phyloP scores from a whole-genome alignment of 2,329 filamentous ascomycete genomes.

The Claviceps sp. region DNA sequence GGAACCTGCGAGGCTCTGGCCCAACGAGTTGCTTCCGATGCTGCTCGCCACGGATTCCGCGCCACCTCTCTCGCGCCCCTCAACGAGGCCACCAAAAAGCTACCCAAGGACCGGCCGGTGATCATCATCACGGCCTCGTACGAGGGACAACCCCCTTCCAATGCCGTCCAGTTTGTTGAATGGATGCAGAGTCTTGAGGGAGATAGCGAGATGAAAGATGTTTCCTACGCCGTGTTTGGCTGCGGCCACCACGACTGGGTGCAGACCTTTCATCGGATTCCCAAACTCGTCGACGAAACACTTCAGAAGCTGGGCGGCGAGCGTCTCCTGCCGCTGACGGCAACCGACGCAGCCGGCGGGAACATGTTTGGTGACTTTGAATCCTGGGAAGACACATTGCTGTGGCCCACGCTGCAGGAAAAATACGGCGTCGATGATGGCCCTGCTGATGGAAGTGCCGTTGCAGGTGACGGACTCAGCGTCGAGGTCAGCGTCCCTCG shows the following conservation, averaged over 20 bases:
- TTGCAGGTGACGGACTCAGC: conserved; percentile 13
- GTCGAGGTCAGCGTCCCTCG: conserved; percentile 41
- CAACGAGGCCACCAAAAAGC: conserved; percentile 45
- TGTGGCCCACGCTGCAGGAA: conserved; percentile 36
- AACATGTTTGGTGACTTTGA: conserved; percentile 59
- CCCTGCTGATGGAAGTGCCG: conserved; percentile 4
- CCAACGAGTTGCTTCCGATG: conserved; percentile 46
- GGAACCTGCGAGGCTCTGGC: conserved; percentile 63
- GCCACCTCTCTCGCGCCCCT: conserved; percentile 40
- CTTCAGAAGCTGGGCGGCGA: conserved; percentile 25
- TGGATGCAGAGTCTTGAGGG: conserved; percentile 47
- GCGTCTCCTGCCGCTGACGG: conserved; percentile 32
- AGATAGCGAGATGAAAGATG: conserved; percentile 34
- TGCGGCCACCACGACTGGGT: conserved; percentile 47
- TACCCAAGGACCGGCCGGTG: conserved; percentile 48
- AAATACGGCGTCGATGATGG: conserved; percentile 24
- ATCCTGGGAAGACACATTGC: conserved; percentile 46
- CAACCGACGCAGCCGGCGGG: conserved; percentile 45
- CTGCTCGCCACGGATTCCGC: conserved; percentile 43
- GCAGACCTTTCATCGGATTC: conserved; percentile 53
- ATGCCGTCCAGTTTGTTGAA: conserved; percentile 52
- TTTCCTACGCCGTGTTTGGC: conserved; percentile 57
- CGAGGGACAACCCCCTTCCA: conserved; percentile 61
- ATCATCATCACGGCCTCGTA: conserved; percentile 59
- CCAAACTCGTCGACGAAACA: conserved; percentile 44